Evolutionary conservation across 2,329 filamentous ascomycete genomes (phyloP), one percentile per base, ranked within the genome.

Genomic region (Trichothecium sympodiale): DNA sequence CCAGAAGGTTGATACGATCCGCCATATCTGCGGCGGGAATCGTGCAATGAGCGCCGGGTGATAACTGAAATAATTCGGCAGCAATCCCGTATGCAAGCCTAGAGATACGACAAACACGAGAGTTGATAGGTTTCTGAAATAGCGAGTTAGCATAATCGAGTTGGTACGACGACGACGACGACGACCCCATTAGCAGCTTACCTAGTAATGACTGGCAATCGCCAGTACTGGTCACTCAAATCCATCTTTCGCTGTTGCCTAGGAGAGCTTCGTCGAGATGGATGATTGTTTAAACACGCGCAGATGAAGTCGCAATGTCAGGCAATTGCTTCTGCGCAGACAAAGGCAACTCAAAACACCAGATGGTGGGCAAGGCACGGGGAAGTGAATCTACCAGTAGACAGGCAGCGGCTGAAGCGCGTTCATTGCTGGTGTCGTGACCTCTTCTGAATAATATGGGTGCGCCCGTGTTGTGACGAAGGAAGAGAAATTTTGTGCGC

Each of bases 121-220:
- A 42, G 76, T 72, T 50, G 77, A 74, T 41, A 84, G 59, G 41
- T 76, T 83, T 62, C 82, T 86, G 56, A n/a, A 29, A 16, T 16
- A n/a, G 26, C 9, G 8, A n/a, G 48, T 57, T 44, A 52, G 48
- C 16, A 37, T 13, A 5, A 17, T 17, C 15, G 31, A 27, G 31
- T 29, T 15, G n/a, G 18, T 31, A 20, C 18, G 8, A 12, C 17
- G 23, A 17, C 6, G 3, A 5, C 29, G 28, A 10, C 2, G 10
- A 8, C 6, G 20, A 13, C 29, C n/a, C n/a, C 10, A 17, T 15
- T 13, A 15, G 4, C 25, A 23, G 39, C 59, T 50, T 54, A 65
- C 62, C 62, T 60, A 41, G 62, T 50, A 41, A 66, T 49, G 33
- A 57, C 51, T 27, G 62, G 62, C 45, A 59, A 43, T 41, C 52